Evolutionary conservation across 2,329 filamentous ascomycete genomes (phyloP), one percentile per base, ranked within the genome.

Genomic region (Fusarium foetens): DNA sequence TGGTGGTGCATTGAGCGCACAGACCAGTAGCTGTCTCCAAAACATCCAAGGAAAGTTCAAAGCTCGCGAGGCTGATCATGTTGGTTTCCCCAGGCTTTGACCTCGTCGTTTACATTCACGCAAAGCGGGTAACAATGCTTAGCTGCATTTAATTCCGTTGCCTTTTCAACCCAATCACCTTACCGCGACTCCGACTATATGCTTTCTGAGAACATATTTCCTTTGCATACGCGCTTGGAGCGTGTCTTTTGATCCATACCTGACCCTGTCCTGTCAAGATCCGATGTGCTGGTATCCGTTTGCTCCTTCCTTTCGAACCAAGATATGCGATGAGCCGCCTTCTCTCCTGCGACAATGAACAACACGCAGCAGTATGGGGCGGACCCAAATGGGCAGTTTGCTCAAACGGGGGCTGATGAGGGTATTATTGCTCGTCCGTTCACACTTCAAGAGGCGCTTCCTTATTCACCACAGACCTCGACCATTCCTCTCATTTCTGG

Each of bases 391-490:
- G 83, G 83, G 74, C 55, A 75, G 48, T 70, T 73, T 60, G 70
- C 72, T 61, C 74, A 77, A 42, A 63, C 73, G 53, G 74, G 70
- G 59, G 71, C 70, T 51, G 51, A 68, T 21, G 71, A 78, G 54
- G 59, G 76, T 42, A 77, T 81, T 38, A 70, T 81, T 38, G 72
- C 78, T 42, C 80, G 85, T 60, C 86, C 90, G 3, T 90, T 91
- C 78, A 88, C 88, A 7, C 87, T 96, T 17, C 88, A 92, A 63
- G 92, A 96, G 78, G 93, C 93, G 35, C 85, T 96, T 49, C 92
- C 93, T n/a, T 95, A 91, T 81, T 93, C 93, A 57, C 93, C 94
- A 29, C 91, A 95, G 79, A 93, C 91, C 53, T 94, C 93, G 7
- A 92, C 95, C 53, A 87, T 93, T 58, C 93, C 93, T 6, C 94